Evolutionary conservation across 371 early-diverging fungal genomes (phyloP), one percentile per base, ranked within the genome.

Genomic region (Haplosporangium sp.): DNA sequence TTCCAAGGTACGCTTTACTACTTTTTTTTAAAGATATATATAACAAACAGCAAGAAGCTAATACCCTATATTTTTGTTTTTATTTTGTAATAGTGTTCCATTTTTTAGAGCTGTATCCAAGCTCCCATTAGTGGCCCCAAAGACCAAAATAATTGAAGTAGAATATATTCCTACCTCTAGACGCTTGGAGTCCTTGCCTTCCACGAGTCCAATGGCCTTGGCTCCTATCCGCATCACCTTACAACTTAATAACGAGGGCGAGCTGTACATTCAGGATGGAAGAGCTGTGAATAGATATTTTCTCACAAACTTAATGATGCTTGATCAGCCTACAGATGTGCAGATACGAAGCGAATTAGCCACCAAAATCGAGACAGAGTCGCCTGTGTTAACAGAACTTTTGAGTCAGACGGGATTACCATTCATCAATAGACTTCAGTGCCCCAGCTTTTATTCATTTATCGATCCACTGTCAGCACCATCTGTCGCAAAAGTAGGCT

Each of bases 301-400:
- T 2, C 8, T 57, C 4, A 37, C 75, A 17, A 71, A 81, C 62
- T n/a, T 74, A 5, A 81, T 81, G 81, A 69, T 81, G 75, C 69
- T 81, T 34, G 62, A 58, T n/a, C 81, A 74, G 38, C 75, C 81
- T 2, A 68, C 69, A 17, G 81, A 81, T 65, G 38, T 81, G 10
- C 81, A 81, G 53, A 64, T 81, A 39, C 63, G 67, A 11, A 57
- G 75, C 55, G 75, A 74, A 52, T 13, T 74, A 5, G 40, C 59
- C 15, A 67, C 74, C 13, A 52, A 10, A 1, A 55, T 81, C n/a
- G 38, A 48, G 3, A 42, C 48, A 6, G 61, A 67, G 11, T 39
- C 67, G 0, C 50, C 59, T 4, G 42, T 34, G 2, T 11, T 81
- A 57, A 67, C 38, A 9, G 65, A 71, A 0, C 56, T 81, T 10